Conservation (phyloP, 208 protist species). For the Trypanosomatidae sp. region DNA sequence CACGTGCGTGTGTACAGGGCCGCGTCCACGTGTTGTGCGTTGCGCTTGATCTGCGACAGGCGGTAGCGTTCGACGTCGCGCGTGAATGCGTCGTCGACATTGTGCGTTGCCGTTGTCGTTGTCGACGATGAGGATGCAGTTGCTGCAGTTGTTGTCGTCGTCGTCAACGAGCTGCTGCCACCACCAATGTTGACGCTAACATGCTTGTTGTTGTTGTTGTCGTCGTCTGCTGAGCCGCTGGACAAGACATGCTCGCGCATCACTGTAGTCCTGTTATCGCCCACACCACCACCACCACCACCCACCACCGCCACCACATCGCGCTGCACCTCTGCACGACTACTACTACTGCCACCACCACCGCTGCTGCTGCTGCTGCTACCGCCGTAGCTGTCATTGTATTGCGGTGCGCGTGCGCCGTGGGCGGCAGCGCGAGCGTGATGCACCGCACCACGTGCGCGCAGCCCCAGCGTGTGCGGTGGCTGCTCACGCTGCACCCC, state of each 20-base stretch:
- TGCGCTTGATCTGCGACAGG: constrained; percentile 50
- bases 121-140: not conserved
- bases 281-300: too few species aligned
- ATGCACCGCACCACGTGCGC: too few species aligned
- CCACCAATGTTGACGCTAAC: not conserved
- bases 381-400: not conserved
- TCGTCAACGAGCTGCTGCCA: not conserved
- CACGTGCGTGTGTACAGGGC: constrained; percentile 22
- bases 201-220: not conserved
- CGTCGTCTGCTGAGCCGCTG: too few species aligned
- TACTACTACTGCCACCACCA: not conserved
- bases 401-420: not conserved
- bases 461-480: not conserved
- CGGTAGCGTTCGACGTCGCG: constrained; percentile 53
- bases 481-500: constrained; percentile 16
- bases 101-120: constrained; percentile 2
- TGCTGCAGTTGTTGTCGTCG: not conserved
- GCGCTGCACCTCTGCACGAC: too few species aligned
- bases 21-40: constrained; percentile 54
- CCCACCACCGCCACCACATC: too few species aligned
- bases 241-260: too few species aligned
- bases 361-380: constrained; percentile 2
- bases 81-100: constrained; percentile 2
- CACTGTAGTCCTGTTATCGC: too few species aligned
- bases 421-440: not conserved